These are phyloP conservation scores for Colletotrichum sp. DNA, from an alignment of 2,329 filamentous ascomycete genomes.

Conservation along the genomic window DNA sequence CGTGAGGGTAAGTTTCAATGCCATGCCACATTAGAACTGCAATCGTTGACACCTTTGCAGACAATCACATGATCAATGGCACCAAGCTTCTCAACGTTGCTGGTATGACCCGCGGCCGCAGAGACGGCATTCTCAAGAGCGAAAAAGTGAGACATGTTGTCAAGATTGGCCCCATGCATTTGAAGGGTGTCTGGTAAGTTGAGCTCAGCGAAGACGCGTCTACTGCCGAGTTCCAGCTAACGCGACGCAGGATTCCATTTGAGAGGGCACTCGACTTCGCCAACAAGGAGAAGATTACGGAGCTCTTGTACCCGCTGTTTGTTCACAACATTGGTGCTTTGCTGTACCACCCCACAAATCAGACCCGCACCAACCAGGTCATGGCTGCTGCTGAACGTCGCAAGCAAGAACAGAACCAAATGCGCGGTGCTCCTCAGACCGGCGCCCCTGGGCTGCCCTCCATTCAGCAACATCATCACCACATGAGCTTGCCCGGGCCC, in stretches of 20 bases:
- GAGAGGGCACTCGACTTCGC: constrained; percentile 97
- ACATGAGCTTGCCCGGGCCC: constrained; percentile 63
- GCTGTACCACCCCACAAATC: constrained; percentile 92
- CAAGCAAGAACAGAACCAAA: constrained; percentile 71
- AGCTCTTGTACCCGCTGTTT: constrained; percentile 92
- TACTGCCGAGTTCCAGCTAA: neutral
- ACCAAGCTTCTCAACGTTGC: constrained; percentile 97
- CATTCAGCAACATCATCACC: constrained; percentile 68
- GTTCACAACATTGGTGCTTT: constrained; percentile 96
- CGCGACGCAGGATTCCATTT: constrained; percentile 86
- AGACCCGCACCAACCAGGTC: constrained; percentile 80
- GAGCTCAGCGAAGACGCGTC: neutral
- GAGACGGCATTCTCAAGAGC: constrained; percentile 96
- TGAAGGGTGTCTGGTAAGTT: constrained; percentile 94
- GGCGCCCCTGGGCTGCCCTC: constrained; percentile 65
- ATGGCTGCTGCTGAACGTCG: constrained; percentile 85
- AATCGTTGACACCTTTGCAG: constrained; percentile 47
- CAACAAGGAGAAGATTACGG: constrained; percentile 99
- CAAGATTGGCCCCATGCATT: constrained; percentile 98
- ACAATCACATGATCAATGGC: constrained; percentile 99
- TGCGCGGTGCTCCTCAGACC: constrained; percentile 61
- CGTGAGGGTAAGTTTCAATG: constrained; percentile 73
- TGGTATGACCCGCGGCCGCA: constrained; percentile 94
- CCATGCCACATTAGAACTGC: neutral
- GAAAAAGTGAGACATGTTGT: constrained; percentile 97